Conservation (phyloP, 2,329 filamentous ascomycete species). For the Fusarium cicatricum region DNA sequence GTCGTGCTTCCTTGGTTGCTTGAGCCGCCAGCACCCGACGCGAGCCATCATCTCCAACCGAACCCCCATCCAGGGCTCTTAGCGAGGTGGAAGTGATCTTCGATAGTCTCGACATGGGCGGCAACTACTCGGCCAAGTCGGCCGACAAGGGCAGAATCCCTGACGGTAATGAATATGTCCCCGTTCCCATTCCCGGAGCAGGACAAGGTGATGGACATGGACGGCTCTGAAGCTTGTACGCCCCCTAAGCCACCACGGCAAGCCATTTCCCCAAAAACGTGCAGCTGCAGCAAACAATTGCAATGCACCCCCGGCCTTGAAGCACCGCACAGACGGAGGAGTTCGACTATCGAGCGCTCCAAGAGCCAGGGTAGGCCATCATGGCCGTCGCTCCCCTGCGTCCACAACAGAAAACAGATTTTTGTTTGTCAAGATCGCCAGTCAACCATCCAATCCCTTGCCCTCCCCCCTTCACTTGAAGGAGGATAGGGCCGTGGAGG, state of each 20-base stretch:
- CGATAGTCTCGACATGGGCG: constrained; percentile 29
- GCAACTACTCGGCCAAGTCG: not conserved
- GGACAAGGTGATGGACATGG: constrained; percentile 8
- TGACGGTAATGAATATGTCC: constrained; percentile 13
- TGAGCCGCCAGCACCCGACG: no score
- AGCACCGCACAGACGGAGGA: constrained; percentile 31
- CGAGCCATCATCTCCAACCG: no score
- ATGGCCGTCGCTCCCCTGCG: constrained; percentile 14
- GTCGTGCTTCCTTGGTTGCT: no score
- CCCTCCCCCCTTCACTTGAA: constrained; percentile 23
- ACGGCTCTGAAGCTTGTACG: constrained; percentile 4
- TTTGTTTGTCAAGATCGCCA: constrained; percentile 20
- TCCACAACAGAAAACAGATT: constrained; percentile 6
- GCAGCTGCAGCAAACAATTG: constrained; percentile 37
- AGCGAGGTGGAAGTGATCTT: constrained; percentile 30
- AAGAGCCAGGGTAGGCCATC: not conserved
- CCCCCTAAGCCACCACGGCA: constrained; percentile 19
- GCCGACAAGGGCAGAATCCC: constrained; percentile 2
- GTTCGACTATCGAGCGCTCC: constrained; percentile 6
- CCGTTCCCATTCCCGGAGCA: constrained; percentile 22
- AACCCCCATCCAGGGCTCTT: constrained; percentile 13
- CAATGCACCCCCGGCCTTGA: constrained; percentile 7
- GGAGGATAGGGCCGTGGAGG: not conserved
- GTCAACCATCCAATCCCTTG: not conserved
- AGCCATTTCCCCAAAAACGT: constrained; percentile 32